Base-by-base conservation (phyloP, 1,284 basidiomycete genomes). In the Tilletia caries region DNA sequence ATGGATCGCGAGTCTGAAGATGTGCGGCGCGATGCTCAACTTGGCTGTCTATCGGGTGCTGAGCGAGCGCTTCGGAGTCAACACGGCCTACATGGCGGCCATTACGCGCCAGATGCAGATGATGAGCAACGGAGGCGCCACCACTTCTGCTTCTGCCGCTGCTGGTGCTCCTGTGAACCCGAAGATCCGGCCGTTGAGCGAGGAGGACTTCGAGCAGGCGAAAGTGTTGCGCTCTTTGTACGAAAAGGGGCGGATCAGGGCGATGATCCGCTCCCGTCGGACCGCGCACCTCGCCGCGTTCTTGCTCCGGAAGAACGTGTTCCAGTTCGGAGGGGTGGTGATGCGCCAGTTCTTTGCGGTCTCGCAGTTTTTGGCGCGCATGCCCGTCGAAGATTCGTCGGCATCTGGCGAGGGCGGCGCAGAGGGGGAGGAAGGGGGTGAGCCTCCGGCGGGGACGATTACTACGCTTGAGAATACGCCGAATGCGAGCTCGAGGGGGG, bases 1-100 rank as follows among this genome's bases (percentile, higher is more conserved):
- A 13, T 79, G 78, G 78, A 75, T 79, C 32, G 71, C 71, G 18
- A 68, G 68, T 46, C 74, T 76, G 70, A 79, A 79, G 69, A 68
- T 79, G 1, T 73, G 73, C 37, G 75, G 73, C 1, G 68, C 72
- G 43, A 70, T 79, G 64, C 73, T 79, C 20, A 73, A 77, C 44
- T 70, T 79, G 1, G 72, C 71, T 10, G 65, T 78, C 6, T 79
- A 76, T 68, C 72, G 78, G 5, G 71, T 75, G 2, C 70, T 79
- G 2, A 74, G 74, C 1, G 78, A 79, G 64, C 70, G 76, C 10
- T 68, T 74, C 25, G 67, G 72, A 6, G 68, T 73, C 41, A 75
- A 78, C 41, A 69, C 70, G 0, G 71, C 71, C 13, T 74, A 77
- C 68, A 69, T 77, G 73, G 72, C 71, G 5, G 67, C 68, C 10